Evolutionary conservation across 2,329 filamentous ascomycete species (phyloP).

Genomic region (Fusarium multiceps): DNA sequence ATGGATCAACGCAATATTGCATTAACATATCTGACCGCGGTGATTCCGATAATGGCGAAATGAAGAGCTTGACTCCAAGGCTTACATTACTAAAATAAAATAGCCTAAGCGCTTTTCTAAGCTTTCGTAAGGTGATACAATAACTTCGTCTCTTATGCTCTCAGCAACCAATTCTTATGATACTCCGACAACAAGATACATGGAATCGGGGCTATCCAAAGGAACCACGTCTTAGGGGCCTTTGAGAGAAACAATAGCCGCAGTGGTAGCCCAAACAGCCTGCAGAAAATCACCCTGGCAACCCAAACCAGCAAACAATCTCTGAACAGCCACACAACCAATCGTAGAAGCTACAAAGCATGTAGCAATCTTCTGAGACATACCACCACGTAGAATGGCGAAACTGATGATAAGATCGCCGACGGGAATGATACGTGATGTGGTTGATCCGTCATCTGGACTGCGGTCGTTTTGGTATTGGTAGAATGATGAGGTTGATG

Average conservation of each 20-base stretch:
- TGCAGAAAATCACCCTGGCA: constrained; percentile 14
- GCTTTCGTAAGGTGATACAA: not conserved
- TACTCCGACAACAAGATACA: not conserved
- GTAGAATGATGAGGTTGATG: constrained; percentile 23
- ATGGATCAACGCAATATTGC: not conserved
- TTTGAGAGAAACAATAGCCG: not conserved
- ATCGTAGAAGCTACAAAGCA: constrained; percentile 32
- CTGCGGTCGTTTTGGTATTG: constrained; percentile 23
- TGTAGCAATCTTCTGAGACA: constrained; percentile 10
- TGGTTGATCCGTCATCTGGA: constrained; percentile 15
- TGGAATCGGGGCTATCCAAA: not conserved
- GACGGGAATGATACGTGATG: constrained; percentile 15
- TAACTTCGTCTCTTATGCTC: not conserved
- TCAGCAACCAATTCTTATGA: not conserved
- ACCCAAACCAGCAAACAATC: not conserved
- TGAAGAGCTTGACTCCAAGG: too few species aligned
- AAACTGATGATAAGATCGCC: constrained; percentile 16
- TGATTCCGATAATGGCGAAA: too few species aligned
- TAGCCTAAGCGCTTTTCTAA: not conserved
- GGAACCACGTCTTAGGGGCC: fast-evolving
- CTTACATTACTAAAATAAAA: too few species aligned
- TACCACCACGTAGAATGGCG: constrained; percentile 1
- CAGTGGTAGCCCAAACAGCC: constrained; percentile 16
- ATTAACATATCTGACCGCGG: too few species aligned
- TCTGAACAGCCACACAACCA: constrained; percentile 8